Base-by-base conservation (phyloP, 1,284 basidiomycete genomes). In the Puccinia triticina region DNA sequence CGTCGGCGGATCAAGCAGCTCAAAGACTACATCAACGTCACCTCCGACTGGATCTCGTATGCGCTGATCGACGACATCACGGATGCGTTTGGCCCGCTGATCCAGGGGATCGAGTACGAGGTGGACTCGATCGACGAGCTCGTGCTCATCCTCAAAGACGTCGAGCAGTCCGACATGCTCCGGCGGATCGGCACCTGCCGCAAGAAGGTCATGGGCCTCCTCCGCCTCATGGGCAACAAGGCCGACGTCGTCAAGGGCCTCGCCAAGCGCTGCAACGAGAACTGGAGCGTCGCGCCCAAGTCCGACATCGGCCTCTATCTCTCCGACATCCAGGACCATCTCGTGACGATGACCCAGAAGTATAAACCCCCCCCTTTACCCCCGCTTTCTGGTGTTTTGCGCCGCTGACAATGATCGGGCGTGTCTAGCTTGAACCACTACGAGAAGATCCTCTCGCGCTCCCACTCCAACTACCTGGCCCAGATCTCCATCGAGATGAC, bases 271-370 rank as follows among this genome's bases (percentile, higher is more conserved):
- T 87, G 96, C 87, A 99, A 99, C 87, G 97, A 99, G 88, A 97
- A 99, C 86, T 99, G 97, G 97, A 92, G 93, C 80, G 93, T 99
- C 12, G 96, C 97, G 21, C 97, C 97, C 0, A 98, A 97, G 84
- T 94, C 94, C 12, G 96, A 99, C 87, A 99, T 99, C 84, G 96
- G 96, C 0, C 90, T 98, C 10, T 96, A 97, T 88, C 91, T 98
- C 1, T 96, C 94, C 8, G 95, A 97, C 89, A 95, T 95, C 84
- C 94, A 93, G 89, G 97, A 99, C 88, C 97, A 99, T 88, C 88
- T 99, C 88, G 98, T 99, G 88, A 99, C 97, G 43, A 99, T 99
- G 95, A 99, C 96, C 2, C 96, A 98, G 88, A 99, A 98, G 87
- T 81, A 34, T 37, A 53, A 61, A 83, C 85, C 34, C 32, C 26